A percentile compares a stretch with the other conserved stretches of the same genome.
Conservation (phyloP, 2,329 filamentous ascomycete genomes). For the Blastomyces percursus region DNA sequence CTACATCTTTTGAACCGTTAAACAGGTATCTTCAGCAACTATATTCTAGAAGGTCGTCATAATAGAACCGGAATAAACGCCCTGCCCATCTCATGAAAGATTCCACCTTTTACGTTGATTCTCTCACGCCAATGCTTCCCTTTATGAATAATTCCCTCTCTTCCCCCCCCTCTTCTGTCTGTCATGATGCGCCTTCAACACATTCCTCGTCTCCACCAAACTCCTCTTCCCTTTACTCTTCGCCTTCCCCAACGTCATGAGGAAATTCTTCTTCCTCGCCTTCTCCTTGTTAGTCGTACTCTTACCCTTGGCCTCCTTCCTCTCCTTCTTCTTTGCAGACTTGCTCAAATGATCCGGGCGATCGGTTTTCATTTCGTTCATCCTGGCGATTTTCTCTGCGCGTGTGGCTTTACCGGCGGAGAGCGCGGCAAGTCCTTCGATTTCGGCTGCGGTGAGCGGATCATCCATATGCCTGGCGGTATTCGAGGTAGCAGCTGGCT, state of each 20-base stretch:
- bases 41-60: neutral
- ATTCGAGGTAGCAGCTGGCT: conserved; percentile 29
- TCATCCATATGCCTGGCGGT: conserved; percentile 66
- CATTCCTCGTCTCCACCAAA: conserved; percentile 71
- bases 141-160: conserved; percentile 52
- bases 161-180: conserved; percentile 74
- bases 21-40: neutral
- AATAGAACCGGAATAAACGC: neutral
- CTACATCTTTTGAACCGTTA: neutral
- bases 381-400: conserved; percentile 76
- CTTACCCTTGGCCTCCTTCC: conserved; percentile 83
- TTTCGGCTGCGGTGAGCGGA: conserved; percentile 78
- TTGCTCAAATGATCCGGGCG: conserved; percentile 75
- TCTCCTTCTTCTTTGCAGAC: conserved; percentile 70
- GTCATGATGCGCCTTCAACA: conserved; percentile 69
- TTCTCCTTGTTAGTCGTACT: conserved; percentile 97
- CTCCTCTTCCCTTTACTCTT: conserved; percentile 93
- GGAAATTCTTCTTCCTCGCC: conserved; percentile 91
- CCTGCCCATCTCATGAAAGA: neutral
- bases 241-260: conserved; percentile 96
- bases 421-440: conserved; percentile 72
- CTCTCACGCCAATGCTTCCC: neutral
- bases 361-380: conserved; percentile 68
- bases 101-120: neutral
- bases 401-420: conserved; percentile 66